Evolutionary conservation across 805 yeast species (phyloP).

Genomic region (Yarrowia osloensis): DNA sequence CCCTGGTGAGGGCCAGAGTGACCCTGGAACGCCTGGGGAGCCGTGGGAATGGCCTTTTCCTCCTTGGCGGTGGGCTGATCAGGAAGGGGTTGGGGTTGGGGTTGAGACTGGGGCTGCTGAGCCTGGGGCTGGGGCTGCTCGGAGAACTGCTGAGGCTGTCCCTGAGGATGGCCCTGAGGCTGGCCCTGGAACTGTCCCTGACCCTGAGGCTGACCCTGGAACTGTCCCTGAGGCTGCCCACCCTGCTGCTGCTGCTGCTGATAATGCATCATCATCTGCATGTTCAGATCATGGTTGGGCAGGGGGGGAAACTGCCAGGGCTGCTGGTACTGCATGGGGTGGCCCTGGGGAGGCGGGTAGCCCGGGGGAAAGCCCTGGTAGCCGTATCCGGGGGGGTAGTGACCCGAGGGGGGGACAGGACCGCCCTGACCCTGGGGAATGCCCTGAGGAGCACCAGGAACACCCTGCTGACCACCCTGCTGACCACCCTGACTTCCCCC

Average conservation of each 20-base stretch:
- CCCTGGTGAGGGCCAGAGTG: neutral
- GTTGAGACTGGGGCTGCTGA: neutral
- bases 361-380: constrained; percentile 30
- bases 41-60: constrained; percentile 2
- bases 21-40: constrained; percentile 13
- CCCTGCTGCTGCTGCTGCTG: neutral
- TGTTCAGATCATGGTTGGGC: constrained; percentile 27
- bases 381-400: constrained; percentile 42
- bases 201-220: constrained; percentile 33
- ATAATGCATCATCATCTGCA: constrained; percentile 32
- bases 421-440: too few species aligned
- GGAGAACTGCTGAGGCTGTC: constrained; percentile 34
- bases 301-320: constrained; percentile 29
- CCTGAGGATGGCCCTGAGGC: constrained; percentile 36
- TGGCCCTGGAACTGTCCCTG: constrained; percentile 38
- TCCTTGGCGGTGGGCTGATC: neutral
- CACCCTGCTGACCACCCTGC: constrained; percentile 36
- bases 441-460: neutral
- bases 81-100: neutral
- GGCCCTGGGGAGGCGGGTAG: constrained; percentile 27
- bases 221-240: neutral
- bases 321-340: constrained; percentile 29
- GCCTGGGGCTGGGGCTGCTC: constrained; percentile 34
- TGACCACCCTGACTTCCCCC: constrained; percentile 34
- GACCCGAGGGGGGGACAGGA: neutral